These are phyloP conservation scores for Benincasa hispida DNA, from an alignment of 306 rosid species.

Conservation along the genomic window DNA sequence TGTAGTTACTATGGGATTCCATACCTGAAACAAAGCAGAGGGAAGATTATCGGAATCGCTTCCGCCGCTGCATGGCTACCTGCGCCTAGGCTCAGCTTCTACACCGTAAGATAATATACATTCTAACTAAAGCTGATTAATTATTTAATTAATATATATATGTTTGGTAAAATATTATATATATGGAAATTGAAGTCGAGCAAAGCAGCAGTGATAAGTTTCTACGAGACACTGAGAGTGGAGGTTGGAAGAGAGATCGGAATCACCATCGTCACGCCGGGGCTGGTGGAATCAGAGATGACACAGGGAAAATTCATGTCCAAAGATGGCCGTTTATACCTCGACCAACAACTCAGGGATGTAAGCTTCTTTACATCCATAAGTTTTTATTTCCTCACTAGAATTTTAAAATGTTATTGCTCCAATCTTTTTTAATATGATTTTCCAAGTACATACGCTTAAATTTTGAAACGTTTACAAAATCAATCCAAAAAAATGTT, in stretches of 20 bases:
- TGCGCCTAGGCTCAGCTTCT: slow-evolving; percentile 34
- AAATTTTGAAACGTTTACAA: too few relatives aligned
- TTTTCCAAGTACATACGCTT: too few relatives aligned
- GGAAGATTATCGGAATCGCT: slow-evolving; percentile 44
- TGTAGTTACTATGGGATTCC: slow-evolving; percentile 43
- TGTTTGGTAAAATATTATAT: too few relatives aligned
- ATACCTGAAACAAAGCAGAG: slow-evolving; percentile 32
- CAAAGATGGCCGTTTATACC: slow-evolving; percentile 25
- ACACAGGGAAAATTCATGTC: slow-evolving; percentile 44
- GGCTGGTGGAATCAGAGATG: slow-evolving; percentile 48
- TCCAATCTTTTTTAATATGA: too few relatives aligned
- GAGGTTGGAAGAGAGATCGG: slow-evolving; percentile 51
- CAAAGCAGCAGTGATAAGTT: slow-evolving; percentile 52
- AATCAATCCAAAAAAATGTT: too few relatives aligned
- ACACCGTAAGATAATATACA: slow-evolving; percentile 1
- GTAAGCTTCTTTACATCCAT: slow-evolving; percentile 11
- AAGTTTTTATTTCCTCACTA: too few relatives aligned
- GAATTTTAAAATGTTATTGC: too few relatives aligned
- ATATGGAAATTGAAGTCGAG: slow-evolving; percentile 26
- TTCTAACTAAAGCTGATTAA: too few relatives aligned
- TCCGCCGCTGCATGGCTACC: slow-evolving; percentile 50
- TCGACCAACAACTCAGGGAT: slow-evolving; percentile 46
- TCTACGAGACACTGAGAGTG: slow-evolving; percentile 41
- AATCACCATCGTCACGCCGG: slow-evolving; percentile 53
- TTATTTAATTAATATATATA: too few relatives aligned